phyloP scores from a whole-genome alignment of 2,329 filamentous ascomycete genomes.

The Endoconidiophora polonica region DNA sequence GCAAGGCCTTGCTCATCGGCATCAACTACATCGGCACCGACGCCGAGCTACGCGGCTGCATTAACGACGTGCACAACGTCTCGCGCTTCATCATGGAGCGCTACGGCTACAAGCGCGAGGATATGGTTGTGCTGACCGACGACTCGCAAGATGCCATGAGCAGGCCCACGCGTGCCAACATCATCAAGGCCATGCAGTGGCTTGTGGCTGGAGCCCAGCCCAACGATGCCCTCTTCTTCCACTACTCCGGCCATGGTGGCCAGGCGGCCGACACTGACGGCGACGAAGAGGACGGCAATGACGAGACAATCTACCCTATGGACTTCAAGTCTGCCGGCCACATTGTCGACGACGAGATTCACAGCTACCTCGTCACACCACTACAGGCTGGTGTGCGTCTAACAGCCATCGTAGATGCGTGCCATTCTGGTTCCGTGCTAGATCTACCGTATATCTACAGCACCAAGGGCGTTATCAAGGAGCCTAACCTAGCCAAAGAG shows the following conservation, averaged over 20 bases:
- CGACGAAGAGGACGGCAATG: conserved; percentile 61
- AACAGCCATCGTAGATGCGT: conserved; percentile 69
- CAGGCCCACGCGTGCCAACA: conserved; percentile 60
- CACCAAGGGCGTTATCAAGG: conserved; percentile 64
- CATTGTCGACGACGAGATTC: conserved; percentile 66
- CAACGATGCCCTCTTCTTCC: conserved; percentile 63
- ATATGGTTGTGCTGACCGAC: conserved; percentile 66
- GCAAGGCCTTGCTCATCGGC: conserved; percentile 60
- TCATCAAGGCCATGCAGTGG: conserved; percentile 60
- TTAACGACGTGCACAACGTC: conserved; percentile 69
- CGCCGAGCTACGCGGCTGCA: conserved; percentile 57
- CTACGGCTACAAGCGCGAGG: conserved; percentile 57
- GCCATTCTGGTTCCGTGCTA: conserved; percentile 61
- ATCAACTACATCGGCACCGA: conserved; percentile 67
- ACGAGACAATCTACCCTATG: conserved; percentile 66
- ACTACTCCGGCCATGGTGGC: conserved; percentile 63
- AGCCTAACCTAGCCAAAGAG: conserved; percentile 67
- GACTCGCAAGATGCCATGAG: conserved; percentile 53
- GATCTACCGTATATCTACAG: conserved; percentile 69
- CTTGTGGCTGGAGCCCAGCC: conserved; percentile 53
- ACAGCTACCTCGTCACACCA: conserved; percentile 58
- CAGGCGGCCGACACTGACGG: conserved; percentile 58
- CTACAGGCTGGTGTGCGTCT: conserved; percentile 70
- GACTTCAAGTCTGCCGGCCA: conserved; percentile 54
- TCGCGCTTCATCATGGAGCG: conserved; percentile 51